These are phyloP conservation scores for Tribonema minus DNA, from an alignment of 108 stramenopile genomes.

Conservation along the genomic window DNA sequence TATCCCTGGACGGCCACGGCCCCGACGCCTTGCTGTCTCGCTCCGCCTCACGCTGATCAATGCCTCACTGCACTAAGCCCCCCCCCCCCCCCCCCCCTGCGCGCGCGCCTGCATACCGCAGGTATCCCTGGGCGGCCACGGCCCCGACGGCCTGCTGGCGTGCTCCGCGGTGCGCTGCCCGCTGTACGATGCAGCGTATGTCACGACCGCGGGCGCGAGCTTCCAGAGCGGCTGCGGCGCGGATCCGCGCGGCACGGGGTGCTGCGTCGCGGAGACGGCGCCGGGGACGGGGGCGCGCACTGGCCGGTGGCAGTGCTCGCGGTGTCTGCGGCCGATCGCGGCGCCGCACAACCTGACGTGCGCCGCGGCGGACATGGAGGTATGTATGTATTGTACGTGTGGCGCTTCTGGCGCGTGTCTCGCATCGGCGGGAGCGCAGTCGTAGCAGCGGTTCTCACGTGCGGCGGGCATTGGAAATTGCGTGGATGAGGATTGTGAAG, in stretches of 20 bases:
- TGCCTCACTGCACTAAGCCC: too few species aligned
- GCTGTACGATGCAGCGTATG: conserved; percentile 27
- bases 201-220: conserved; percentile 39
- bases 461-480: too few species aligned
- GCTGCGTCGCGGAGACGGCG: conserved; percentile 52
- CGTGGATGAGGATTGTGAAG: too few species aligned
- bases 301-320: too few species aligned
- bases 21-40: too few species aligned
- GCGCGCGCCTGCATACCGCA: too few species aligned
- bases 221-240: conserved; percentile 73
- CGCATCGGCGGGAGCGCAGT: too few species aligned
- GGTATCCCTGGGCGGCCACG: conserved; percentile 64
- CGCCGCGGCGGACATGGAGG: not conserved
- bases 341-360: not conserved
- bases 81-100: too few species aligned
- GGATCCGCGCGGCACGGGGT: conserved; percentile 70
- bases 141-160: conserved; percentile 53
- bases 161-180: conserved; percentile 50
- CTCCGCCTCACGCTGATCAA: too few species aligned
- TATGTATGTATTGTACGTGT: not conserved
- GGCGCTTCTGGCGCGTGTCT: not conserved
- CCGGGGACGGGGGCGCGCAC: too few species aligned
- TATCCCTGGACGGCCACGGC: too few species aligned
- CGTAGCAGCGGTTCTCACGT: too few species aligned
- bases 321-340: not conserved